These are phyloP conservation scores for Karstenula rhodostoma DNA, from an alignment of 2,329 filamentous ascomycete species.

Conservation along the genomic window DNA sequence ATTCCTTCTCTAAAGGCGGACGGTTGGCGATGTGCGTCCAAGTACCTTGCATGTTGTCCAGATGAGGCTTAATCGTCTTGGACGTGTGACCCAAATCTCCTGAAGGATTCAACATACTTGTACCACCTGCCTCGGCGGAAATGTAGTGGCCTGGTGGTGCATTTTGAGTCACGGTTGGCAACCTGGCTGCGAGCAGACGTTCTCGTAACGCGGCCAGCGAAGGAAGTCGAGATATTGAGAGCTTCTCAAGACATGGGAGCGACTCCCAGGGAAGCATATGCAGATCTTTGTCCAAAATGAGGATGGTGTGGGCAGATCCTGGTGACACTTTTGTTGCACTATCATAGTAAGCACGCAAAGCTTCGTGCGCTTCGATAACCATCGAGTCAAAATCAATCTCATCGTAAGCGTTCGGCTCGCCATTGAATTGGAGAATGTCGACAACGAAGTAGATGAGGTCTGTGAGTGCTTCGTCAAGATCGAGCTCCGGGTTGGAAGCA, in stretches of 20 bases:
- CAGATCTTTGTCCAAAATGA: slow-evolving; percentile 89
- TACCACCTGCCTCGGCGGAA: slow-evolving; percentile 62
- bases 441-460: slow-evolving; percentile 96
- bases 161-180: slow-evolving; percentile 18
- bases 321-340: slow-evolving; percentile 49
- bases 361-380: slow-evolving; percentile 86
- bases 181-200: slow-evolving; percentile 68
- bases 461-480: slow-evolving; percentile 88
- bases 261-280: slow-evolving; percentile 97
- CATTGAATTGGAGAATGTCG: slow-evolving; percentile 95
- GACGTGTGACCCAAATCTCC: slow-evolving; percentile 85
- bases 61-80: slow-evolving; percentile 71
- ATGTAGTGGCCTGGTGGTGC: slow-evolving; percentile 53
- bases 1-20: slow-evolving; percentile 78
- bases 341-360: slow-evolving; percentile 79
- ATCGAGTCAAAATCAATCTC: slow-evolving; percentile 96
- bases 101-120: slow-evolving; percentile 89
- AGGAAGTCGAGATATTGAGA: slow-evolving; percentile 85
- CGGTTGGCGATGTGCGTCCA: slow-evolving; percentile 77
- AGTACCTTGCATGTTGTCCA: slow-evolving; percentile 58
- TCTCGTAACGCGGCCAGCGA: slow-evolving; percentile 84
- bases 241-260: slow-evolving; percentile 80
- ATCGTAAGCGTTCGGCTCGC: slow-evolving; percentile 95
- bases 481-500: slow-evolving; percentile 69
- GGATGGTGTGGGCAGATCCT: slow-evolving; percentile 73